Conservation (phyloP, 805 yeast species). For the Saccharomycopsis babjevae region DNA sequence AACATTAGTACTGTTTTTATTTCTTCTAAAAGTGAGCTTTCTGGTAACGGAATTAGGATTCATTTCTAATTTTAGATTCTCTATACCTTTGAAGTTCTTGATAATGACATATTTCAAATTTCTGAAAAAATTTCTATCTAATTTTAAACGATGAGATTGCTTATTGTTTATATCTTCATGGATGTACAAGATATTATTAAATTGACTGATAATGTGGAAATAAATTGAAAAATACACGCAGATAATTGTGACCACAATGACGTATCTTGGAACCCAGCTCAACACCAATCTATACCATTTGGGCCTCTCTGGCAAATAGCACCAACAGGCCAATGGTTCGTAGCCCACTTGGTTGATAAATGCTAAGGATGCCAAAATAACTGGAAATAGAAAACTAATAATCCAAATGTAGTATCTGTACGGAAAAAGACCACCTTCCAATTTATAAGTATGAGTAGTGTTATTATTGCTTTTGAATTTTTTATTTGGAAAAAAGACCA, state of each 20-base stretch:
- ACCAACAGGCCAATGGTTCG: conserved; percentile 58
- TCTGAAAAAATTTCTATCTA: conserved; percentile 12
- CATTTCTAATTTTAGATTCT: conserved; percentile 11
- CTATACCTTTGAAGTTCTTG: conserved; percentile 20
- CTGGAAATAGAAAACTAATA: conserved; percentile 49
- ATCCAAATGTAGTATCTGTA: conserved; percentile 50
- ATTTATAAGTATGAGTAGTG: conserved; percentile 22
- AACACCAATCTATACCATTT: conserved; percentile 63
- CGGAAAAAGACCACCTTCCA: conserved; percentile 68
- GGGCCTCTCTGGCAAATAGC: conserved; percentile 66
- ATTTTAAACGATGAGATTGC: conserved; percentile 10
- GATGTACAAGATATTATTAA: conserved; percentile 37
- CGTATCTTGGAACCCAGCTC: conserved; percentile 76
- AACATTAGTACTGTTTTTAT: not conserved
- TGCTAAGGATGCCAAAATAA: conserved; percentile 60
- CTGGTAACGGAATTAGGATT: not conserved
- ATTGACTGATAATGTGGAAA: conserved; percentile 56
- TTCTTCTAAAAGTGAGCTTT: not conserved
- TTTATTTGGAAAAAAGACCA: conserved; percentile 56
- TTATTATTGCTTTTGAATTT: conserved; percentile 27
- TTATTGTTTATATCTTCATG: conserved; percentile 23
- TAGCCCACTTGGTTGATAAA: conserved; percentile 52
- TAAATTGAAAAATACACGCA: conserved; percentile 62
- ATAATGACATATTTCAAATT: conserved; percentile 20
- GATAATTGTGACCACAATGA: conserved; percentile 52